phyloP scores from a whole-genome alignment of 371 early-diverging fungal species.

The Mucor indicus region DNA sequence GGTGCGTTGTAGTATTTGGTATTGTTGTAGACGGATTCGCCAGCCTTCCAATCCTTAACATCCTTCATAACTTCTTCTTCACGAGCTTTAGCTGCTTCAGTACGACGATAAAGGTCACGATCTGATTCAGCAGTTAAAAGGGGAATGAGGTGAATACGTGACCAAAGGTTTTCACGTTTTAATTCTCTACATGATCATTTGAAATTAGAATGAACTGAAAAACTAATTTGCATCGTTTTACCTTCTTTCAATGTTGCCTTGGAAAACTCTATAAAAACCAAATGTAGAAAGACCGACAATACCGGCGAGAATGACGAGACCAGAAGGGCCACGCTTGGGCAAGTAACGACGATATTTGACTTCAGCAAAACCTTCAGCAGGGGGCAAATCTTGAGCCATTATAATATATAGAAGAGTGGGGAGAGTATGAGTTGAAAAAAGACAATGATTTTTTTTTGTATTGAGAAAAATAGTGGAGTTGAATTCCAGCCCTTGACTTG shows the following conservation, averaged over 20 bases:
- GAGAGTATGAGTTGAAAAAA: no score
- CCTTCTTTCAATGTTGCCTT: constrained; percentile 76
- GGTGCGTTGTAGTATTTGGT: constrained; percentile 76
- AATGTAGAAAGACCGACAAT: constrained; percentile 49
- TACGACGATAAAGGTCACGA: constrained; percentile 87
- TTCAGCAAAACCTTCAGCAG: constrained; percentile 69
- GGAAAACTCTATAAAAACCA: constrained; percentile 58
- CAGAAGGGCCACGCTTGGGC: constrained; percentile 87
- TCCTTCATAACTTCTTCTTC: constrained; percentile 90
- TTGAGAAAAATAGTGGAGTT: no score
- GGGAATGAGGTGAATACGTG: constrained; percentile 87
- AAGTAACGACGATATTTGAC: constrained; percentile 85
- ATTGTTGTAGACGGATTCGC: constrained; percentile 81
- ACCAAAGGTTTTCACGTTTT: constrained; percentile 91
- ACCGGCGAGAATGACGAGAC: constrained; percentile 56
- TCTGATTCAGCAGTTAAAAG: constrained; percentile 93
- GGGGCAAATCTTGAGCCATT: constrained; percentile 69
- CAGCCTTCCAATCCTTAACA: constrained; percentile 74
- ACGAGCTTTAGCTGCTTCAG: constrained; percentile 67
- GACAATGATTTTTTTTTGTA: no score
- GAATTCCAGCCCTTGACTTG: no score
- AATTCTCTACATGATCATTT: constrained; percentile 88
- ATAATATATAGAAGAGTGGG: no score
- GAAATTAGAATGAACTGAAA: neutral
- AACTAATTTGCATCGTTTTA: neutral